Conservation (phyloP, 2,329 filamentous ascomycete genomes). For the Xylaria sp. region DNA sequence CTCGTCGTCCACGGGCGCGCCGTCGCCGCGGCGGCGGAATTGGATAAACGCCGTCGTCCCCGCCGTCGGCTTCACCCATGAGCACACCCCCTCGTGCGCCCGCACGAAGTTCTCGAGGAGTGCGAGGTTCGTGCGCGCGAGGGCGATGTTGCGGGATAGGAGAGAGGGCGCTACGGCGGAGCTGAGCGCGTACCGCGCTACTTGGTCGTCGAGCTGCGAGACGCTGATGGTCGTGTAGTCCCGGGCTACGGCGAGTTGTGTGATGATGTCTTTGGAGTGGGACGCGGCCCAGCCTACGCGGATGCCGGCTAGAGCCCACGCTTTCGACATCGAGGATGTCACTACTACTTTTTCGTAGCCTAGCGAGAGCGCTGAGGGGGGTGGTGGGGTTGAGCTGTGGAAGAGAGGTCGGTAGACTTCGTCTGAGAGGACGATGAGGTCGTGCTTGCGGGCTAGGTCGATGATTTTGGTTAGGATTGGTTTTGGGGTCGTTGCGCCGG, state of each 20-base stretch:
- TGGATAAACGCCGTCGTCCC: conserved; percentile 84
- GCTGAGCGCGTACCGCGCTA: conserved; percentile 80
- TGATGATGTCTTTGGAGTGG: conserved; percentile 69
- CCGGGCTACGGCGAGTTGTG: conserved; percentile 70
- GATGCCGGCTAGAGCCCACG: conserved; percentile 84
- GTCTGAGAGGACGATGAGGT: conserved; percentile 77
- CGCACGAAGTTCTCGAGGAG: conserved; percentile 71
- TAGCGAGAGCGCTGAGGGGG: conserved; percentile 76
- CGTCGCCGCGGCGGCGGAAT: conserved; percentile 69
- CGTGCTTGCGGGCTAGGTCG: conserved; percentile 69
- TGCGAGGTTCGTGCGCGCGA: conserved; percentile 70
- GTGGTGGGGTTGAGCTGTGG: conserved; percentile 62
- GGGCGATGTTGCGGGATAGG: conserved; percentile 68
- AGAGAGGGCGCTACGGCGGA: conserved; percentile 54
- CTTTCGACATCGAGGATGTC: conserved; percentile 87
- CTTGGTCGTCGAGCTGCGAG: conserved; percentile 81
- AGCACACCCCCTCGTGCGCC: conserved; percentile 68
- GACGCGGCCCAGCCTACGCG: conserved; percentile 86
- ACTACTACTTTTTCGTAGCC: conserved; percentile 77
- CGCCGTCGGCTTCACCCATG: conserved; percentile 77
- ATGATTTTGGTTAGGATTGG: conserved; percentile 70
- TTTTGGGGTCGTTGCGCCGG: conserved; percentile 75
- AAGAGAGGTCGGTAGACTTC: conserved; percentile 89
- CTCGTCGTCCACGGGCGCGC: conserved; percentile 75
- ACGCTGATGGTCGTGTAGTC: conserved; percentile 91